Conservation (phyloP, 495 filamentous ascomycete species). For the Podospora pseudopauciseta region DNA sequence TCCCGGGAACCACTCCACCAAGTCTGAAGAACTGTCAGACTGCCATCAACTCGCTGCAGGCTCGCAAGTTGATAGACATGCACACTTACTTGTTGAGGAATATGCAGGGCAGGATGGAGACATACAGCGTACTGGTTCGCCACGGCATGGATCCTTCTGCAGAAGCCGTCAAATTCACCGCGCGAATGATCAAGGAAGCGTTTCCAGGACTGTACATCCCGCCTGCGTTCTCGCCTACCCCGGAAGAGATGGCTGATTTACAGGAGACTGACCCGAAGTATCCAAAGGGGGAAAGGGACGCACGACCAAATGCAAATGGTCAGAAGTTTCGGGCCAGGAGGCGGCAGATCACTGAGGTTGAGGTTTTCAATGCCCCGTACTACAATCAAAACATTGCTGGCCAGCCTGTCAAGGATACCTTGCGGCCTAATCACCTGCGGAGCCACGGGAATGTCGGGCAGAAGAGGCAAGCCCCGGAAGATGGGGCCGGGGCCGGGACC, state of each 20-base stretch:
- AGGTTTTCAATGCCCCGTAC: constrained; percentile 37
- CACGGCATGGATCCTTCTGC: constrained; percentile 28
- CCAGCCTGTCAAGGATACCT: constrained; percentile 18
- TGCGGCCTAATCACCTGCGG: neutral
- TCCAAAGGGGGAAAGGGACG: constrained; percentile 11
- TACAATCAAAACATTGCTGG: constrained; percentile 27
- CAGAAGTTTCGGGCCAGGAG: constrained; percentile 29
- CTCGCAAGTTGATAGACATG: constrained; percentile 20
- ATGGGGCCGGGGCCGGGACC: constrained; percentile 3
- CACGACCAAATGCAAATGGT: constrained; percentile 28
- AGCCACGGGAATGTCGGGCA: neutral
- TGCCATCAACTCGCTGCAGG: constrained; percentile 42
- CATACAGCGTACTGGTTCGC: constrained; percentile 26
- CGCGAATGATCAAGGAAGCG: constrained; percentile 41
- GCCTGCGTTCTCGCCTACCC: constrained; percentile 37
- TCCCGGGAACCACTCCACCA: constrained; percentile 36
- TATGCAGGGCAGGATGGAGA: constrained; percentile 23
- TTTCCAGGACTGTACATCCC: constrained; percentile 44
- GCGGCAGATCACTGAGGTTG: constrained; percentile 32
- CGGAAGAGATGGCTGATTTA: constrained; percentile 34
- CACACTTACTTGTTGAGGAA: constrained; percentile 35
- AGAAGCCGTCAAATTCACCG: constrained; percentile 24
- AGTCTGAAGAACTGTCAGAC: constrained; percentile 41
- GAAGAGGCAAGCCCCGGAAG: constrained; percentile 21
- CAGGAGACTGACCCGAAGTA: constrained; percentile 25